Base-by-base conservation (phyloP, 192 early-diverging fungal genomes). In the Dimargaris xerosporica region DNA sequence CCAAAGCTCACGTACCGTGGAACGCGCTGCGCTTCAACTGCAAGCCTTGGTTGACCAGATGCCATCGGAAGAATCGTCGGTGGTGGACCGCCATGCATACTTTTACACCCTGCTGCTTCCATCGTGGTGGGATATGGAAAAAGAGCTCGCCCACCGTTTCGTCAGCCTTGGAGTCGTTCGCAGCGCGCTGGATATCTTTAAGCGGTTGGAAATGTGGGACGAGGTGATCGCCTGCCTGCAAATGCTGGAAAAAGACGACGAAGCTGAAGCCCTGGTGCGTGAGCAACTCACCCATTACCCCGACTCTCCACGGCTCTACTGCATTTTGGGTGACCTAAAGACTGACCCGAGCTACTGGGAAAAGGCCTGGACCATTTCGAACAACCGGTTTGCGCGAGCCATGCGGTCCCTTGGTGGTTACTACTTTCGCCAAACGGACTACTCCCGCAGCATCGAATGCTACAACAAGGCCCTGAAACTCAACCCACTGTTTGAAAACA, bases 41-140 rank as follows among this genome's bases (percentile, higher is more conserved):
- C 94, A 99, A 73, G 88, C 91, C 7, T 72, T 99, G n/a, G 96
- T 99, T 0, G 93, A 99, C 67, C 96, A 99, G 73, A 82, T 90
- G 66, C 75, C 75, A 0, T 48, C 61, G n/a, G 61, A 44, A 9
- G 61, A 62, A 39, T 46, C 61, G 7, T 23, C 13, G 4, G 61
- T 62, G n/a, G 65, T 62, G n/a, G 92, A 95, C 66, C 80, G 96
- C 13, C 73, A 96, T 73, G 75, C 72, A 19, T 85, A 89, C 62
- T 80, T 97, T 67, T 91, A 82, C 54, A 80, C 84, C 1, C 70
- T 96, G 28, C 53, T 79, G 47, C 62, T 96, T 23, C 96, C 96
- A 17, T 82, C 88, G 62, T 93, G 92, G 63, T 99, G 96, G 96
- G 90, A 91, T 58, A 74, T 99, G 66, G 96, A 99, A 80, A 76